Evolutionary conservation across 495 filamentous ascomycete species (phyloP), one percentile per base, ranked within the genome.

Genomic region (Pseudomonodictys pantanalensis): DNA sequence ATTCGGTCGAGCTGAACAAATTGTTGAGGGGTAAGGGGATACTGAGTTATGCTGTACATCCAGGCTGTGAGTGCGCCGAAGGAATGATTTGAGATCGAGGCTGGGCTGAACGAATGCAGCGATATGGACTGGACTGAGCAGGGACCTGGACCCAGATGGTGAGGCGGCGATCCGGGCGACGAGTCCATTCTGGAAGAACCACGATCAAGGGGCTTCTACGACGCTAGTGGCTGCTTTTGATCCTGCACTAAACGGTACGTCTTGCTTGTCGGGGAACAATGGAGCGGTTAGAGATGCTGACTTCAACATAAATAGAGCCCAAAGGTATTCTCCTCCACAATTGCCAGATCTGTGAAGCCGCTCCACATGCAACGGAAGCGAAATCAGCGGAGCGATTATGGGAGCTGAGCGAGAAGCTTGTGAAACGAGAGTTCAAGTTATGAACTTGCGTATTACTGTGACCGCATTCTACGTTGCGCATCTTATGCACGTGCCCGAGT

Each of bases 141-240:
- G 64, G 3, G 53, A 67, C 38, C 52, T 67, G 0, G 64, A 67
- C 44, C 18, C 47, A 20, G 64, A 67, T 5, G 64, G 59, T 29
- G 43, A 63, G 42, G 59, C n/a, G 4, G 56, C 56, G 0, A 60
- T 67, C 25, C 52, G 51, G 3, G 41, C 38, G 7, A 67, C 59
- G 0, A 52, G 53, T 32, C 32, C 47, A 3, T 67, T 60, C 30
- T 67, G 64, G 64, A 67, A 67, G 49, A 67, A 54, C 24, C 60
- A 48, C 32, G 64, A 67, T 48, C 64, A 67, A 28, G 64, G 64
- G 2, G 41, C 48, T 46, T 48, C 60, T 5, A 67, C 64, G 20
- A 64, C 43, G 8, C 18, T 67, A 23, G 64, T 67, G n/a, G 64
- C 60, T 18, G 64, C 64, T n/a, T 56, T 67, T 30, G 64, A 67